Percentiles rank a stretch among this genome's conserved stretches.
phyloP scores from a whole-genome alignment of 2,329 filamentous ascomycete genomes.

The Juglanconis sp. region DNA sequence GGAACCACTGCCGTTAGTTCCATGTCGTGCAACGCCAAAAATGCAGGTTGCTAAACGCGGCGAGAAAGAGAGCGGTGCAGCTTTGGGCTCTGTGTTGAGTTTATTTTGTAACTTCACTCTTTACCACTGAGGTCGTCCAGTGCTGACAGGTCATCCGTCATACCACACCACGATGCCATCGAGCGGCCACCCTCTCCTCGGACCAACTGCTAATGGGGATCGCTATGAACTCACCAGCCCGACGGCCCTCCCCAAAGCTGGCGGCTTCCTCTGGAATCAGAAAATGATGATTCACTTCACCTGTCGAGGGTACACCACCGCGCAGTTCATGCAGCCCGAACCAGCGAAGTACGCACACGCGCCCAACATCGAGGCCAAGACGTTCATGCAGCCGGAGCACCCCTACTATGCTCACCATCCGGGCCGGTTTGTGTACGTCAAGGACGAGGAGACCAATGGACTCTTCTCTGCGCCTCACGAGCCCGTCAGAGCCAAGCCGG shows the following conservation, averaged over 20 bases:
- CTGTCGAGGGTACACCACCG: conserved; percentile 55
- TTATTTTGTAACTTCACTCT: neutral
- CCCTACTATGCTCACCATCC: conserved; percentile 58
- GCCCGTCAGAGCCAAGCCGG: conserved; percentile 46
- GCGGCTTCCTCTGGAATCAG: conserved; percentile 57
- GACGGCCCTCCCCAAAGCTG: conserved; percentile 54
- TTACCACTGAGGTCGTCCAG: neutral
- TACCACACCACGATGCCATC: conserved; percentile 1
- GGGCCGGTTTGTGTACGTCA: conserved; percentile 57
- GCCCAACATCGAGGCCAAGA: conserved; percentile 55
- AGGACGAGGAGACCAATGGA: conserved; percentile 48
- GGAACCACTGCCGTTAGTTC: conserved; percentile 12
- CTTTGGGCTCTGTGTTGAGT: neutral
- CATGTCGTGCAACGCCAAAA: neutral
- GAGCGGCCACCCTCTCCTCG: neutral
- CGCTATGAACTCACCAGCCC: conserved; percentile 54
- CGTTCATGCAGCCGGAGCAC: conserved; percentile 60
- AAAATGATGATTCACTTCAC: conserved; percentile 60
- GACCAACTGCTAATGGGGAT: conserved; percentile 44
- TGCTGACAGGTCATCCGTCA: neutral
- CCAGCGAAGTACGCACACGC: conserved; percentile 58
- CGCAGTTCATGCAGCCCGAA: conserved; percentile 60
- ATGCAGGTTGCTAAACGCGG: neutral
- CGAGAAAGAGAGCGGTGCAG: neutral
- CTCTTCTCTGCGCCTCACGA: conserved; percentile 56